A percentile compares a stretch with the other conserved stretches of the same genome.
phyloP scores from a whole-genome alignment of 257 asterid species.

The Capsicum rhomboideum region DNA sequence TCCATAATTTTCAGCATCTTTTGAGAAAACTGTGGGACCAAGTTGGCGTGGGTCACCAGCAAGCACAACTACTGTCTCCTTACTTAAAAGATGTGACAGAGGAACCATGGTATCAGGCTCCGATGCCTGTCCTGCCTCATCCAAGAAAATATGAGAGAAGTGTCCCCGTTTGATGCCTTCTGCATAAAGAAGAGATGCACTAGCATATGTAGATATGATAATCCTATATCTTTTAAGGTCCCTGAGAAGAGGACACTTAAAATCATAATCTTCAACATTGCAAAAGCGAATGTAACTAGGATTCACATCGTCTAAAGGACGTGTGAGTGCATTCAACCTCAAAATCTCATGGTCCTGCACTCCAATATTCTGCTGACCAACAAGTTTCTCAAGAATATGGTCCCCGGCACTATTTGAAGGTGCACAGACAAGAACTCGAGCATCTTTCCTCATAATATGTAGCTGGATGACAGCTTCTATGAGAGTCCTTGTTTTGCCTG shows the following conservation, averaged over 20 bases:
- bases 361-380: slow-evolving; percentile 18
- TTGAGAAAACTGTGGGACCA: slow-evolving; percentile 72
- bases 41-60: slow-evolving; percentile 98
- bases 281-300: slow-evolving; percentile 48
- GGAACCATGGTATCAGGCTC: slow-evolving; percentile 98
- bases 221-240: slow-evolving; percentile 44
- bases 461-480: slow-evolving; percentile 81
- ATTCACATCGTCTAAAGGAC: slow-evolving; percentile 63
- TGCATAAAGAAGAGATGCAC: slow-evolving; percentile 49
- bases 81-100: slow-evolving; percentile 46
- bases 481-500: slow-evolving; percentile 84
- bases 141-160: slow-evolving; percentile 80
- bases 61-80: slow-evolving; percentile 48
- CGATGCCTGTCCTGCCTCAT: slow-evolving; percentile 97
- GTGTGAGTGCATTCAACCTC: slow-evolving; percentile 70
- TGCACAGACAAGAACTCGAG: slow-evolving; percentile 75
- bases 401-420: slow-evolving; percentile 97
- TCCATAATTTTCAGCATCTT: slow-evolving; percentile 60
- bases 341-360: slow-evolving; percentile 39
- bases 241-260: slow-evolving; percentile 46
- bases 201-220: slow-evolving; percentile 71
- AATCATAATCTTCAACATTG: slow-evolving; percentile 37
- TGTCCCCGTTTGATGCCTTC: slow-evolving; percentile 70
- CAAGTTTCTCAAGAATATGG: slow-evolving; percentile 63
- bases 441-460: slow-evolving; percentile 17